Percentiles rank a stretch among this genome's conserved stretches.
These are phyloP conservation scores for Vigna radiata DNA, from an alignment of 306 rosid genomes.

Conservation along the genomic window DNA sequence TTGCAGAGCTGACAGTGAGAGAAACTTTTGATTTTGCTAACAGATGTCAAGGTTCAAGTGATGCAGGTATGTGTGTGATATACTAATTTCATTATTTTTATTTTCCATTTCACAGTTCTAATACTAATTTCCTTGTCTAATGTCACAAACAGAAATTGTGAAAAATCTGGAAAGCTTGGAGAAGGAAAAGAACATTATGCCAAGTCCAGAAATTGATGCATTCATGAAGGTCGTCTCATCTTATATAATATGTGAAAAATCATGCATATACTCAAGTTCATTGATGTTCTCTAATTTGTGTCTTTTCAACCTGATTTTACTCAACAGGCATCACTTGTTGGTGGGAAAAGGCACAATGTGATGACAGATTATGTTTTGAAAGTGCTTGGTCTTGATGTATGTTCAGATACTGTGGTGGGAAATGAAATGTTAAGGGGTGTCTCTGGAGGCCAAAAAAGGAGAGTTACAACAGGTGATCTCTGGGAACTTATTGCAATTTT, in stretches of 20 bases:
- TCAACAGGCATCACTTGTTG: constrained; percentile 73
- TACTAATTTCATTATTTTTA: background rate
- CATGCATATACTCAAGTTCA: background rate
- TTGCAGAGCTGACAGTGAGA: constrained; percentile 80
- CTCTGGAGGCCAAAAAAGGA: constrained; percentile 92
- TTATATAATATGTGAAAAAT: constrained; percentile 24
- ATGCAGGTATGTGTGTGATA: constrained; percentile 58
- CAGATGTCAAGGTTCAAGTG: constrained; percentile 85
- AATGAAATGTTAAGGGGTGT: constrained; percentile 86
- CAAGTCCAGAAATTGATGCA: constrained; percentile 83
- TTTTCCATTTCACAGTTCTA: constrained; percentile 2
- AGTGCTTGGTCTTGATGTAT: constrained; percentile 86
- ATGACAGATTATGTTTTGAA: constrained; percentile 78
- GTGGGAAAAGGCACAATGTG: constrained; percentile 77
- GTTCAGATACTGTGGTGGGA: constrained; percentile 84
- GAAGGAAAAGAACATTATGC: constrained; percentile 67
- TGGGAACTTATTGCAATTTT: background rate
- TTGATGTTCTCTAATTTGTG: constrained; percentile 14
- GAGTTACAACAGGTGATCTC: constrained; percentile 88
- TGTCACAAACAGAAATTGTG: constrained; percentile 50
- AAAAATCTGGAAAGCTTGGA: constrained; percentile 58
- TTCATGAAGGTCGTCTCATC: constrained; percentile 76
- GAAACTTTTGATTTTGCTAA: constrained; percentile 96
- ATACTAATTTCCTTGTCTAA: background rate
- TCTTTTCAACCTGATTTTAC: constrained; percentile 34